Evolutionary conservation across 106 monocot species (phyloP).

Genomic region (Dioscorea alata): DNA sequence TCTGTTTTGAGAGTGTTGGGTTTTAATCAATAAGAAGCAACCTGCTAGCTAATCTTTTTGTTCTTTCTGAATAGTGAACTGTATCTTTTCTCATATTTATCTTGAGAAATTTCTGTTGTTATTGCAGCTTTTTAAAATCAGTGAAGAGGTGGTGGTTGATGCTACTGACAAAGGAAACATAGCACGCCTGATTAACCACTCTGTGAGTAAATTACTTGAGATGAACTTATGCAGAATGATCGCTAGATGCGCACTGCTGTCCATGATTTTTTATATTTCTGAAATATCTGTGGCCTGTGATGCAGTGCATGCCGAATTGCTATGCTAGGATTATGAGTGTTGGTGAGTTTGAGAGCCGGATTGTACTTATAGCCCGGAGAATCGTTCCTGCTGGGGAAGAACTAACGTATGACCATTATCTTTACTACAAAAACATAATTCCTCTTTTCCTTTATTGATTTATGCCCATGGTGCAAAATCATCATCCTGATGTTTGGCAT

Average conservation of each 20-base stretch:
- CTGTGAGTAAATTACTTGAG: conserved; percentile 27
- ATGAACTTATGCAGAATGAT: neutral
- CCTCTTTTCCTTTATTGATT: too few species aligned
- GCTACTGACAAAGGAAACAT: conserved; percentile 91
- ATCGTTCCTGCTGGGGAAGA: conserved; percentile 78
- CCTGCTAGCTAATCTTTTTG: too few species aligned
- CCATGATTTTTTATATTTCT: neutral
- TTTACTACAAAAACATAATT: too few species aligned
- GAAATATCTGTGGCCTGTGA: neutral
- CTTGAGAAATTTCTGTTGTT: neutral
- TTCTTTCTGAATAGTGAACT: too few species aligned
- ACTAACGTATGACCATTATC: conserved; percentile 50
- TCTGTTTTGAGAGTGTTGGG: too few species aligned
- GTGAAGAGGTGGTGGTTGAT: conserved; percentile 89
- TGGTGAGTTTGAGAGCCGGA: conserved; percentile 61
- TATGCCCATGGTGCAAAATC: too few species aligned
- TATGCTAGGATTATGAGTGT: conserved; percentile 93
- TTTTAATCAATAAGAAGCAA: too few species aligned
- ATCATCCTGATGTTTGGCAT: too few species aligned
- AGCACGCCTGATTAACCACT: conserved; percentile 89
- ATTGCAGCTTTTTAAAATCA: conserved; percentile 85
- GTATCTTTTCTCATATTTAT: neutral
- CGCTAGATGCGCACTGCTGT: neutral
- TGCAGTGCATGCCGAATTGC: conserved; percentile 95
- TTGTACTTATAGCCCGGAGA: conserved; percentile 83